Percentiles rank a stretch among this genome's conserved stretches.
Evolutionary conservation across 257 asterid species (phyloP).

Genomic region (Capsicum baccatum): DNA sequence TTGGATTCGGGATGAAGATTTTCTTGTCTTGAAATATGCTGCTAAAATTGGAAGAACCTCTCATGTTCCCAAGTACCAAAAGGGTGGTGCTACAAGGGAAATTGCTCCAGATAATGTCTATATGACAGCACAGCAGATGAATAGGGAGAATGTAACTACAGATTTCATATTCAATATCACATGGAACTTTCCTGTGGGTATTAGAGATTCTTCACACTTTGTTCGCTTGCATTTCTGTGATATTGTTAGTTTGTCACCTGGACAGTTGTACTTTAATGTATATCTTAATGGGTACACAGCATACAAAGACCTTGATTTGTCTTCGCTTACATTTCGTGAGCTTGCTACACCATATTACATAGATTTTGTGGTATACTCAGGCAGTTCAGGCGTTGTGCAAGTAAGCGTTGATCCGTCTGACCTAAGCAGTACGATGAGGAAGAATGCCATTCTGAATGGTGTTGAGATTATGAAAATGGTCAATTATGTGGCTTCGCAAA

Average conservation of each 20-base stretch:
- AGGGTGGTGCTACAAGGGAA: slow-evolving; percentile 52
- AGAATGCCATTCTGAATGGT: slow-evolving; percentile 78
- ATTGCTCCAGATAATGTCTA: slow-evolving; percentile 65
- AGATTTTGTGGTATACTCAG: slow-evolving; percentile 60
- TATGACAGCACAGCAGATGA: slow-evolving; percentile 58
- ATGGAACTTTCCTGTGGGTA: slow-evolving; percentile 65
- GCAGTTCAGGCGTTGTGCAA: slow-evolving; percentile 39
- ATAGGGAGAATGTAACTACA: slow-evolving; percentile 43
- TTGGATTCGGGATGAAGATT: slow-evolving; percentile 54
- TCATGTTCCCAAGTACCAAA: slow-evolving; percentile 49
- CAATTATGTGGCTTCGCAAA: slow-evolving; percentile 39
- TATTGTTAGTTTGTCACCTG: slow-evolving; percentile 56
- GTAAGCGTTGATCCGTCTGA: slow-evolving; percentile 69
- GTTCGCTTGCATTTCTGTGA: slow-evolving; percentile 84
- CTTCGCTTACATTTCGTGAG: slow-evolving; percentile 53
- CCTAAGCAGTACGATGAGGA: slow-evolving; percentile 49
- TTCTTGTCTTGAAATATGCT: slow-evolving; percentile 36
- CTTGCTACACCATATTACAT: slow-evolving; percentile 54
- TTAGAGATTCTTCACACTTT: slow-evolving; percentile 52
- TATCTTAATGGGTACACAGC: slow-evolving; percentile 42
- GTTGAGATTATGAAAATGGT: slow-evolving; percentile 78
- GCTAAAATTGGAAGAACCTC: slow-evolving; percentile 32
- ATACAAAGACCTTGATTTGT: slow-evolving; percentile 35
- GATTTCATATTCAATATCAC: slow-evolving; percentile 62
- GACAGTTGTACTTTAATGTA: slow-evolving; percentile 60